Base-by-base conservation (phyloP, 371 early-diverging fungal genomes). In the Blastocladiella emersonii region DNA sequence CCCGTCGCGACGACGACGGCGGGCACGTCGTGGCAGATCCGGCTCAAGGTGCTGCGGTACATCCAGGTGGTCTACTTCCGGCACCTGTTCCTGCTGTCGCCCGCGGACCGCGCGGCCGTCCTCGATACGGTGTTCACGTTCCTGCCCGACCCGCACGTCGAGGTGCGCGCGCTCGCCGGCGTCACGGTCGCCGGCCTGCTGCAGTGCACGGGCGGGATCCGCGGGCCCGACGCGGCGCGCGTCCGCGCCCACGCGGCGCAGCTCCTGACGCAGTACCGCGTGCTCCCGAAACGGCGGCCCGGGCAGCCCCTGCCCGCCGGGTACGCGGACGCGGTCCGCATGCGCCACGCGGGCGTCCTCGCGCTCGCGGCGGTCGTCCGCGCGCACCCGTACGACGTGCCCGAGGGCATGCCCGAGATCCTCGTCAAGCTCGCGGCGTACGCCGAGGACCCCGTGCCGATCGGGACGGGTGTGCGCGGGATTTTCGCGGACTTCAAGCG, bases 401-500 rank as follows among this genome's bases (percentile, higher is more conserved):
- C 60, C 25, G 53, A 10, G 53, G 7, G 36, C 3, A 13, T 59
- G 25, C 60, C 60, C 15, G 30, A 37, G 15, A 25, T 19, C 13
- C 44, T 59, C 25, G 60, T 41, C 15, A 25, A 12, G 44, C 15
- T 59, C 0, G 60, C 60, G 39, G 13, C 8, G 13, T 59, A 59
- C 19, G 44, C 30, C 32, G 60, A 59, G 32, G 60, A 59, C 43
- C 60, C 37, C 13, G 39, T 39, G 23, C 44, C 37, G 30, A 19
- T 59, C 1, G 41, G 44, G 17, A n/a, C 60, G 8, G 45, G 36
- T n/a, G 60, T 39, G 8, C 17, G 45, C 21, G 1, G 25, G 3
- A 10, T 30, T 27, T 39, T 59, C 23, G 39, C 60, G 1, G 60
- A 59, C 1, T 59, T 59, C 44, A 59, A 59, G 60, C 60, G 60